A percentile compares a stretch with the other conserved stretches of the same genome.
Evolutionary conservation across 1,139 yeast genomes (phyloP).

Genomic region (Debaryomyces subglobosus): DNA sequence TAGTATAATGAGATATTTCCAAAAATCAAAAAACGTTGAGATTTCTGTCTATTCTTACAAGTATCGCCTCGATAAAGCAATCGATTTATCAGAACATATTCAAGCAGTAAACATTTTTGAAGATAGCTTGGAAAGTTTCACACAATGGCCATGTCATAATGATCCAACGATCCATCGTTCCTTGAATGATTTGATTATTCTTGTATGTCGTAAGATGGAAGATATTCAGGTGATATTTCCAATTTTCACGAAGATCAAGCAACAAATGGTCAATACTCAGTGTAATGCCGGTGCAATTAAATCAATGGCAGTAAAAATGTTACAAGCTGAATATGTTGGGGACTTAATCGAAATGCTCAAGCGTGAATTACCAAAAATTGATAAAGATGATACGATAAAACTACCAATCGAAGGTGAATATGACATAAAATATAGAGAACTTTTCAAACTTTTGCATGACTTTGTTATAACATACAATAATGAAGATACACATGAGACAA

Average conservation of each 20-base stretch:
- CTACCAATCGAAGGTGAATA: constrained; percentile 31
- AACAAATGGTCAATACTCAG: constrained; percentile 35
- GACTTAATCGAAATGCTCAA: constrained; percentile 62
- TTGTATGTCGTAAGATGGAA: constrained; percentile 21
- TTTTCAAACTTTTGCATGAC: constrained; percentile 46
- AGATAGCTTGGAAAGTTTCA: constrained; percentile 28
- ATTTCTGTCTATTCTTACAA: constrained; percentile 27
- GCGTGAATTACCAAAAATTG: constrained; percentile 58
- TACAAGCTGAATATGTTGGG: constrained; percentile 52
- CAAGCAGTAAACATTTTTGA: constrained; percentile 36
- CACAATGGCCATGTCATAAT: constrained; percentile 34
- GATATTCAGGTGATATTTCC: constrained; percentile 33
- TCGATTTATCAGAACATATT: constrained; percentile 21
- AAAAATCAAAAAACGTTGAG: constrained; percentile 17
- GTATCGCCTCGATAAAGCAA: constrained; percentile 33
- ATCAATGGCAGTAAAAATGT: constrained; percentile 48
- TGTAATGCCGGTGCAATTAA: constrained; percentile 47
- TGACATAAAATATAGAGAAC: constrained; percentile 29
- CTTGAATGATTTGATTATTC: constrained; percentile 36
- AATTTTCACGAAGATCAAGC: constrained; percentile 39
- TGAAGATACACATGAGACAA: constrained; percentile 49
- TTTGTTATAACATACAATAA: constrained; percentile 47
- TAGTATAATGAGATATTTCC: constrained; percentile 19
- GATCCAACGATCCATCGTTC: constrained; percentile 37
- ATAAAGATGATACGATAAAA: constrained; percentile 33